These are phyloP conservation scores for Allodekkera sacchari DNA, from an alignment of 805 yeast species.

Conservation along the genomic window DNA sequence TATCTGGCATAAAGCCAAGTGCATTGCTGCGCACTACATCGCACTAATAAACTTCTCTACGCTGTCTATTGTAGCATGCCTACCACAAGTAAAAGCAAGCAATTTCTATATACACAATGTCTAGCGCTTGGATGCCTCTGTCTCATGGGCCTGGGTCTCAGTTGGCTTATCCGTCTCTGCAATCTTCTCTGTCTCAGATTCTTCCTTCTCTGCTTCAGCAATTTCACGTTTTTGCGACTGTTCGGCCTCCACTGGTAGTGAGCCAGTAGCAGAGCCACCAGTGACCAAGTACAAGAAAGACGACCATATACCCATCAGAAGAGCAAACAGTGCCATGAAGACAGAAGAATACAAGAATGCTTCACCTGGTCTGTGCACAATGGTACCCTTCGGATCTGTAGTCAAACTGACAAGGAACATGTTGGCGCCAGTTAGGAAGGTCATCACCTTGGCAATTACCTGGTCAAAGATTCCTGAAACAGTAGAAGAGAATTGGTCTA, in stretches of 20 bases:
- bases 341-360: conserved; percentile 39
- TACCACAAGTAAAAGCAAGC: conserved; percentile 4
- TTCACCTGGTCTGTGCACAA: conserved; percentile 40
- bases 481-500: conserved; percentile 9
- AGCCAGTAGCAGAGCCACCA: conserved; percentile 2
- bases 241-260: conserved; percentile 2
- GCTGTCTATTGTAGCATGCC: no score
- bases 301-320: conserved; percentile 35
- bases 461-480: conserved; percentile 6
- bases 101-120: background rate
- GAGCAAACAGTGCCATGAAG: conserved; percentile 31
- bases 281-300: conserved; percentile 9
- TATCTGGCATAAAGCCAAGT: no score
- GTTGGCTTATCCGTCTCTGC: conserved; percentile 12
- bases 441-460: conserved; percentile 19
- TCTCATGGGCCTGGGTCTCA: conserved; percentile 19
- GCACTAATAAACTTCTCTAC: no score
- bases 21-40: no score
- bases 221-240: conserved; percentile 1
- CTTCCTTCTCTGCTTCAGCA: conserved; percentile 1
- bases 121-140: conserved; percentile 22
- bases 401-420: conserved; percentile 31
- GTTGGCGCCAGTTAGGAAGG: conserved; percentile 1
- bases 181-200: conserved; percentile 10
- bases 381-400: conserved; percentile 35